Base-by-base conservation (phyloP, 179 eudicot species). In the Camellia oleifera region DNA sequence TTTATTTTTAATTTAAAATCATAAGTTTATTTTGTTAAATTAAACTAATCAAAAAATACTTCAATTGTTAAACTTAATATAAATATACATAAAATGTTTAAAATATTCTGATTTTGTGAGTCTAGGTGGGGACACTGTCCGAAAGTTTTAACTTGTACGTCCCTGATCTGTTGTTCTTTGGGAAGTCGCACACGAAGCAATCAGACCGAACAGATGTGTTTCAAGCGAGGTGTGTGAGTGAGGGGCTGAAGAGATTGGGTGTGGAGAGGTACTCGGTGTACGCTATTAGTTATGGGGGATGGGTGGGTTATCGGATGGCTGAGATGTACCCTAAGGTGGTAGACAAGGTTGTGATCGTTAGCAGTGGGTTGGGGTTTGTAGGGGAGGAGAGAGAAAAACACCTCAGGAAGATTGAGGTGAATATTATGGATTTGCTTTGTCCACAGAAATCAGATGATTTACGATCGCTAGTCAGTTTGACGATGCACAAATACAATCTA, bases 211-310 rank as follows among this genome's bases (percentile, higher is more conserved):
- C 84, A 14, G 89, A 68, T 17, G 54, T 48, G 65, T 84, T 81
- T 67, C 91, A 88, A 60, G 89, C 91, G 7, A 74, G 57, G 69
- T 86, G 86, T 12, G 84, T 88, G 26, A 5, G n/a, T 8, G 79
- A 82, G 12, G 89, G 82, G 68, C 26, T 88, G 84, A 75, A 48
- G 26, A 78, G 83, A 54, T 75, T 86, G 76, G 91, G 89, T 0
- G 88, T 86, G 78, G 78, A 64, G 75, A 75, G 62, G 81, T 86
- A 61, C 32, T 68, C 84, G 82, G 63, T 88, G 80, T 86, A 78
- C 75, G 82, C 81, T n/a, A 77, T 86, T 1, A 88, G 91, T 4
- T 88, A 88, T 44, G 91, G 91, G 0, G 91, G 91, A 2, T 88
- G 73, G 66, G 91, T 88, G 50, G 89, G 77, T 54, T 86, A 81